These are phyloP conservation scores for Picea sitchensis DNA, from an alignment of 75 land plant genomes.

Conservation along the genomic window DNA sequence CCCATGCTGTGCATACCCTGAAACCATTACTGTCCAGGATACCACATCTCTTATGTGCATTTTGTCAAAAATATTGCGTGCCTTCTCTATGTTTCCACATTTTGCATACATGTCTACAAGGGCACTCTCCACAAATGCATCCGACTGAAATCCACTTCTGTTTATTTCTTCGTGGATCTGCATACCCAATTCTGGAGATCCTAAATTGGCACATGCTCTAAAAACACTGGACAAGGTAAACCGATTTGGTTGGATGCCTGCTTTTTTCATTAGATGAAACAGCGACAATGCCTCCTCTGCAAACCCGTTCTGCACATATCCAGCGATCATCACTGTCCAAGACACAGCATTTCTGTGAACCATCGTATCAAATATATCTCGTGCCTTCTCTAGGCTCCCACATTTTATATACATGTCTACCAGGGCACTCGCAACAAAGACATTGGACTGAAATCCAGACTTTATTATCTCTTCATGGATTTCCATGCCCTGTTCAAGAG, in stretches of 20 bases:
- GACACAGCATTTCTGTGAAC: constrained; percentile 12
- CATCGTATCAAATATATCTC: constrained; percentile 15
- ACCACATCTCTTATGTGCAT: constrained; percentile 2
- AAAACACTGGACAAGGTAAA: constrained; percentile 4
- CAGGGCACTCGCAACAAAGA: constrained; percentile 21
- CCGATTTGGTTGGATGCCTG: constrained; percentile 5
- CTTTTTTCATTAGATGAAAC: constrained; percentile 13
- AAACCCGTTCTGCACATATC: constrained; percentile 27
- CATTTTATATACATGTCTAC: constrained; percentile 45
- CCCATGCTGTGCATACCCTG: constrained; percentile 9
- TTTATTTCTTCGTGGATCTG: constrained; percentile 11
- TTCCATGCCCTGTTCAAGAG: constrained; percentile 18
- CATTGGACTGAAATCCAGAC: constrained; percentile 16
- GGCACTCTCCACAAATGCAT: constrained; percentile 1
- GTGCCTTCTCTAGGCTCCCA: constrained; percentile 21
- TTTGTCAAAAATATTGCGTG: constrained; percentile 1
- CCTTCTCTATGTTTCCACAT: background rate
- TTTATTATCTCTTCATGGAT: constrained; percentile 29
- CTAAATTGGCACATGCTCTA: background rate
- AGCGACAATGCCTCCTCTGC: constrained; percentile 28
- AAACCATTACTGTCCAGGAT: constrained; percentile 10
- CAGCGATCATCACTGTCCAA: constrained; percentile 43
- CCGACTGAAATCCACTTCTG: background rate
- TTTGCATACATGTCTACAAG: constrained; percentile 15
- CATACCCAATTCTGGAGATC: constrained; percentile 7